These are phyloP conservation scores for Dichomitus squalens DNA, from an alignment of 1,284 basidiomycete genomes.

Conservation along the genomic window DNA sequence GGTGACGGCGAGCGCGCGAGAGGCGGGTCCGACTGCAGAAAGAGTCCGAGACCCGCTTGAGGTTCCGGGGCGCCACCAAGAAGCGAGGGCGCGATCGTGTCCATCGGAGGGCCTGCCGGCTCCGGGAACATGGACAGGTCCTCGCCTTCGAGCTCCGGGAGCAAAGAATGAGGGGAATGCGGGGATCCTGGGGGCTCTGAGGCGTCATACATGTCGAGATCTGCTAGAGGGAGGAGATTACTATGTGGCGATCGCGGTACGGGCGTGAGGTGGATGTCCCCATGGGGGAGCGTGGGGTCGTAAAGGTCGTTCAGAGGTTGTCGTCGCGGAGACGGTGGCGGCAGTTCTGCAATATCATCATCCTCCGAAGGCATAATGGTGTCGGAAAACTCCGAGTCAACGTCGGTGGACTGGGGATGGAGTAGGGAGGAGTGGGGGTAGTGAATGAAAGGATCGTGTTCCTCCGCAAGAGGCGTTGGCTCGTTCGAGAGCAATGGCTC, in stretches of 20 bases:
- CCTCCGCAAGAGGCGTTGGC: conserved; percentile 6
- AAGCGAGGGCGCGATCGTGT: conserved; percentile 21
- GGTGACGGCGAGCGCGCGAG: conserved; percentile 50
- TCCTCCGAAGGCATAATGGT: conserved; percentile 27
- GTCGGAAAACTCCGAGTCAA: conserved; percentile 24
- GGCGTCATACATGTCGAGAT: conserved; percentile 16
- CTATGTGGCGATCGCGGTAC: conserved; percentile 25
- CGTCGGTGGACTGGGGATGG: conserved; percentile 13
- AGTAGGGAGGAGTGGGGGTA: conserved; percentile 12
- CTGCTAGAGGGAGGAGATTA: conserved; percentile 2
- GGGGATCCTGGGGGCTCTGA: conserved; percentile 16
- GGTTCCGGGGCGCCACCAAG: conserved; percentile 19
- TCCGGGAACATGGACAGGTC: background rate
- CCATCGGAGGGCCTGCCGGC: conserved; percentile 4
- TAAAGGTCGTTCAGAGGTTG: conserved; percentile 21
- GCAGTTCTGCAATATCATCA: conserved; percentile 9
- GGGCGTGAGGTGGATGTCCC: conserved; percentile 22
- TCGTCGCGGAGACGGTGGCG: conserved; percentile 20
- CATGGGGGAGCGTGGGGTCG: conserved; percentile 13
- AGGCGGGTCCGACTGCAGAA: conserved; percentile 32
- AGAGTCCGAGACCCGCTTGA: conserved; percentile 28
- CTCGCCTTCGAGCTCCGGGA: conserved; percentile 19
- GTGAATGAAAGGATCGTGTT: conserved; percentile 18
- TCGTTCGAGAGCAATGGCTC: background rate
- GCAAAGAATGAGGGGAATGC: conserved; percentile 16